phyloP scores from a whole-genome alignment of 2,329 filamentous ascomycete species.

The Cladosporium colombiae region DNA sequence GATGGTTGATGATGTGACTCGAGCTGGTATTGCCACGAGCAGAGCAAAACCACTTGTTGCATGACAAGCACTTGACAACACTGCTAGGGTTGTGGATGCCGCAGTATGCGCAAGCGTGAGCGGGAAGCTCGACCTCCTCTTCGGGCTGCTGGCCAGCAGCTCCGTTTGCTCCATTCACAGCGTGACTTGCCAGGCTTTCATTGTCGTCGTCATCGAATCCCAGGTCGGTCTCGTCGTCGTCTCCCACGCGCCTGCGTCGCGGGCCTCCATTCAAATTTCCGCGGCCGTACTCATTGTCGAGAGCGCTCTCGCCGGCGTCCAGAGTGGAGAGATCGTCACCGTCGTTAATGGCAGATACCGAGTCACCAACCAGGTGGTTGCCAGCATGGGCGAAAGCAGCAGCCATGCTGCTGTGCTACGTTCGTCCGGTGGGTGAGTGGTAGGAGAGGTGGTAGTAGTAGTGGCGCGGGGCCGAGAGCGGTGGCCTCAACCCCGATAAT shows the following conservation, averaged over 20 bases:
- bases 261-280: slow-evolving; percentile 62
- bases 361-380: slow-evolving; percentile 83
- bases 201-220: slow-evolving; percentile 73
- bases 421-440: neutral
- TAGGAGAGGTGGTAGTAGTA: neutral
- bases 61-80: slow-evolving; percentile 93
- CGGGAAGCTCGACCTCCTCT: slow-evolving; percentile 80
- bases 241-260: slow-evolving; percentile 72
- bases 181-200: slow-evolving; percentile 75
- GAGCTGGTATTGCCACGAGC: slow-evolving; percentile 94
- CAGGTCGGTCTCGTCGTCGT: slow-evolving; percentile 83
- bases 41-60: slow-evolving; percentile 99
- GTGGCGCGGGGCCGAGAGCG: slow-evolving; percentile 21
- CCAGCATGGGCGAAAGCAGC: slow-evolving; percentile 85
- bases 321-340: slow-evolving; percentile 62
- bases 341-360: slow-evolving; percentile 83
- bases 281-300: slow-evolving; percentile 63
- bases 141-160: slow-evolving; percentile 63
- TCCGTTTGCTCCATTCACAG: slow-evolving; percentile 74
- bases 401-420: slow-evolving; percentile 63
- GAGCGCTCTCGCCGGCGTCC: slow-evolving; percentile 70
- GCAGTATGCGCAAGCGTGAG: slow-evolving; percentile 96
- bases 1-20: slow-evolving; percentile 96
- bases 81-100: slow-evolving; percentile 94
- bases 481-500: slow-evolving; percentile 17